These are phyloP conservation scores for Noccaea bulbosa DNA, from an alignment of 345 rosid species.

Conservation along the genomic window DNA sequence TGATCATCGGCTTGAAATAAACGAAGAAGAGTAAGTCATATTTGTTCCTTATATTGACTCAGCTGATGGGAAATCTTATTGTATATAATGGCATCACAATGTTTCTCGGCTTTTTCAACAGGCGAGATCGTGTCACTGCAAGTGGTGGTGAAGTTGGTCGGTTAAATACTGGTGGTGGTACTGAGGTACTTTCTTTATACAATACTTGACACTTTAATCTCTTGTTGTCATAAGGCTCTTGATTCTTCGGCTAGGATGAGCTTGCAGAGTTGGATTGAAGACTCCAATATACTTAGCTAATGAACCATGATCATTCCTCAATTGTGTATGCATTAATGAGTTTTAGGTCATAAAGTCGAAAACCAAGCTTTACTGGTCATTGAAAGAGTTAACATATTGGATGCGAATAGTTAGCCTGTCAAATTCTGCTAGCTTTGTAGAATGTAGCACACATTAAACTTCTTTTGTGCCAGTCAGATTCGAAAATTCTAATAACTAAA, in stretches of 20 bases:
- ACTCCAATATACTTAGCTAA: not conserved
- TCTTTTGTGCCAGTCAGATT: not conserved
- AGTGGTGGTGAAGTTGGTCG: conserved; percentile 99
- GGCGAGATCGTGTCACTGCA: conserved; percentile 90
- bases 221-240: not conserved
- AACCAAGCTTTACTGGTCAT: not conserved
- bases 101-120: conserved; percentile 39
- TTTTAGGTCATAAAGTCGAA: not conserved
- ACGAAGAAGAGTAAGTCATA: conserved; percentile 84
- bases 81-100: conserved; percentile 18
- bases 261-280: not conserved
- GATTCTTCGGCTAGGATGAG: not conserved
- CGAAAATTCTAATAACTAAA: conserved; percentile 32
- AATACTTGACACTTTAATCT: conserved; percentile 1
- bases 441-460: not conserved
- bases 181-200: conserved; percentile 66
- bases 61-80: conserved; percentile 12
- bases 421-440: conserved; percentile 1
- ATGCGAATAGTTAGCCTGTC: not conserved
- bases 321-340: not conserved
- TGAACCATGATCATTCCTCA: not conserved
- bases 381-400: not conserved
- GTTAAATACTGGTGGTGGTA: conserved; percentile 95
- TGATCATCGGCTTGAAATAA: conserved; percentile 96
- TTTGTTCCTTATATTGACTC: conserved; percentile 8